phyloP scores from a whole-genome alignment of 139 green algal genomes.

The Tetraselmis chui region DNA sequence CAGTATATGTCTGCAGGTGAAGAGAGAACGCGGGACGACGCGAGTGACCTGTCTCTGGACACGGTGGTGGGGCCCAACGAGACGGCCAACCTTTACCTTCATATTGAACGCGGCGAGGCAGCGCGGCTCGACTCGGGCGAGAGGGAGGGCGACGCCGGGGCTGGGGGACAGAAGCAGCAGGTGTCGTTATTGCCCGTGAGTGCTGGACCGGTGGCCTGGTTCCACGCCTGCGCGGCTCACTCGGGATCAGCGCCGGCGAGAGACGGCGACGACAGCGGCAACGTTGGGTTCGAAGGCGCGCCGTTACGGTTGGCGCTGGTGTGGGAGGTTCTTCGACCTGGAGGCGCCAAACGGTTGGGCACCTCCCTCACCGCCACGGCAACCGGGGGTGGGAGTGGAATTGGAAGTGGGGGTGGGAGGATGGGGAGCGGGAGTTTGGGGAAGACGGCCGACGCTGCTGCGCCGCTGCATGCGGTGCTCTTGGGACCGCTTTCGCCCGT shows the following conservation, averaged over 20 bases:
- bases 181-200: not conserved
- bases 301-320: not conserved
- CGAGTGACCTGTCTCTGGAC: not conserved
- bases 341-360: not conserved
- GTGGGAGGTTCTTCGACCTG: not conserved
- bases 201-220: not conserved
- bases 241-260: too few relatives aligned
- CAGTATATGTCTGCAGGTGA: not conserved
- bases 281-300: too few relatives aligned
- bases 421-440: too few relatives aligned
- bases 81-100: not conserved
- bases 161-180: not conserved
- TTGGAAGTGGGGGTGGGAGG: not conserved
- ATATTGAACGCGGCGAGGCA: not conserved
- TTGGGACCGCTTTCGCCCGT: not conserved
- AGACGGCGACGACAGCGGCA: too few relatives aligned
- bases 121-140: not conserved
- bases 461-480: slow-evolving; percentile 17
- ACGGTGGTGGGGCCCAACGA: not conserved
- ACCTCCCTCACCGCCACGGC: not conserved
- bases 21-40: too few relatives aligned
- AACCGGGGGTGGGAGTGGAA: too few relatives aligned
- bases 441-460: too few relatives aligned
- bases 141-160: not conserved
- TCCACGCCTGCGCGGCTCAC: not conserved